Percentiles rank a stretch among this genome's conserved stretches.
Conservation (phyloP, 768 basidiomycete genomes). For the Tylopilus subfusipes region DNA sequence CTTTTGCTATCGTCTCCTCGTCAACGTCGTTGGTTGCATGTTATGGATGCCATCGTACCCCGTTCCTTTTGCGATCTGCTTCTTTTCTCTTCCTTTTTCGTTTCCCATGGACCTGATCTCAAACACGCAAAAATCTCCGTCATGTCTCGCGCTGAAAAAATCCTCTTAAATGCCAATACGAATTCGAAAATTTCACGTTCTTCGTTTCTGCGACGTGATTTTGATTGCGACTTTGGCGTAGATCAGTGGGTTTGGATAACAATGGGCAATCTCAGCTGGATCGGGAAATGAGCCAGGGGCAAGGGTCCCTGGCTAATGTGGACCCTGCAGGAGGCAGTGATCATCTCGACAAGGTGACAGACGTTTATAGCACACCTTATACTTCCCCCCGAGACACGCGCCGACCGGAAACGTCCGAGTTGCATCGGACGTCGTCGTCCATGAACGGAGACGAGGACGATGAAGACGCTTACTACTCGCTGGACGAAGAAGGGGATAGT, state of each 20-base stretch:
- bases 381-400: slow-evolving; percentile 17
- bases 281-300: not conserved
- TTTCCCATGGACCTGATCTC: not conserved
- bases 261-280: not conserved
- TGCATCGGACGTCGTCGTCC: slow-evolving; percentile 5
- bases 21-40: slow-evolving; percentile 11
- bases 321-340: slow-evolving; percentile 3
- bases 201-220: slow-evolving; percentile 8
- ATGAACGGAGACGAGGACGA: slow-evolving; percentile 30
- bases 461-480: slow-evolving; percentile 33
- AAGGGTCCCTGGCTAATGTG: not conserved
- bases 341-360: slow-evolving; percentile 6
- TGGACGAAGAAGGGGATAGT: slow-evolving; percentile 29
- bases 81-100: not conserved
- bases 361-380: slow-evolving; percentile 25
- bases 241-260: not conserved
- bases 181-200: slow-evolving; percentile 10
- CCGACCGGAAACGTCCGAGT: slow-evolving; percentile 5
- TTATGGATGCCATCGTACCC: slow-evolving; percentile 11
- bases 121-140: slow-evolving; percentile 8
- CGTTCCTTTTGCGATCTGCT: slow-evolving; percentile 1
- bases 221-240: slow-evolving; percentile 6
- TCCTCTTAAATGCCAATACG: slow-evolving; percentile 11
- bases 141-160: slow-evolving; percentile 2
- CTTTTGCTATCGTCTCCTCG: slow-evolving; percentile 39